Evolutionary conservation across 78 protist species (phyloP).

Genomic region (Dictyostelium capitatum): DNA sequence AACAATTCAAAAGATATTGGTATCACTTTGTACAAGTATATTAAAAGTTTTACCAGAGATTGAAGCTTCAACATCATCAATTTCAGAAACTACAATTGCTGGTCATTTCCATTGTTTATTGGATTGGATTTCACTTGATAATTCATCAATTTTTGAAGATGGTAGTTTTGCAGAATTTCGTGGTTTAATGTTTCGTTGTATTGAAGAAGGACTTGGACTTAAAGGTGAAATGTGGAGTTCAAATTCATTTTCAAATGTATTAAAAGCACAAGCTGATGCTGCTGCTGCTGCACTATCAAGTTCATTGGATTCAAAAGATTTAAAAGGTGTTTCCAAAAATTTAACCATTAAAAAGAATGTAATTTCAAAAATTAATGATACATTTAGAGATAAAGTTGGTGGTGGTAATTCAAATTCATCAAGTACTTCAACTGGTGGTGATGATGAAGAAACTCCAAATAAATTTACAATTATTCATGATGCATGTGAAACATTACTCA

Average conservation of each 20-base stretch:
- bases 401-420: background rate
- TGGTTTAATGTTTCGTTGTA: constrained; percentile 16
- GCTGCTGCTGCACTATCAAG: background rate
- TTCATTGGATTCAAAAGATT: constrained; percentile 12
- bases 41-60: constrained; percentile 21
- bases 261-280: background rate
- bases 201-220: constrained; percentile 55
- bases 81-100: constrained; percentile 29
- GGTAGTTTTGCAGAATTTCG: constrained; percentile 32
- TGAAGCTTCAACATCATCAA: constrained; percentile 11
- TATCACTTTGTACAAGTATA: constrained; percentile 33
- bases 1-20: constrained; percentile 7
- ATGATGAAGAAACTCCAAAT: background rate
- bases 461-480: constrained; percentile 36
- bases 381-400: background rate
- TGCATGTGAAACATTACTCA: constrained; percentile 49
- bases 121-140: constrained; percentile 63
- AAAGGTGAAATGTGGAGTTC: constrained; percentile 42
- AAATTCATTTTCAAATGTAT: background rate
- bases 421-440: background rate
- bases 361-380: background rate
- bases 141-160: constrained; percentile 40
- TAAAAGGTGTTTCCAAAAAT: constrained; percentile 19
- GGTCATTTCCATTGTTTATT: constrained; percentile 62
- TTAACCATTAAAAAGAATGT: constrained; percentile 42